Percentiles rank a stretch among this genome's conserved stretches.
phyloP scores from a whole-genome alignment of 2,329 filamentous ascomycete species.

The Fusarium buxicola region DNA sequence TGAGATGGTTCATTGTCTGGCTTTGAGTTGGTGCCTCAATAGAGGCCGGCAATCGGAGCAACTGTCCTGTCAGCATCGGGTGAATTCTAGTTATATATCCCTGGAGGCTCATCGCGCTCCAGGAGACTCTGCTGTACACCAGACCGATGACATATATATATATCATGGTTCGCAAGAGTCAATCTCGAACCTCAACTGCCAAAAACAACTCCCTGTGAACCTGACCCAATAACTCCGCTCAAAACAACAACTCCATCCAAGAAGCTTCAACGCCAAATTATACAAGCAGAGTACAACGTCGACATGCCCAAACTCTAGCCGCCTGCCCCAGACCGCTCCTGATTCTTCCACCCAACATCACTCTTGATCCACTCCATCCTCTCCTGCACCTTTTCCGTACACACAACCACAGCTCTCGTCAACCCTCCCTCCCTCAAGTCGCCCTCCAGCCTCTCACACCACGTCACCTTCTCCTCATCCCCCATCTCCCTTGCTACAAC shows the following conservation, averaged over 20 bases:
- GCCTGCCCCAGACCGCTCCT: constrained; percentile 1
- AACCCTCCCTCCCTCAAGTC: constrained; percentile 41
- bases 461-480: constrained; percentile 49
- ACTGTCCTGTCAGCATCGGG: neutral
- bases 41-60: neutral
- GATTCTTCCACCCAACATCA: constrained; percentile 34
- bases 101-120: too few species aligned
- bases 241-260: neutral
- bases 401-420: constrained; percentile 36
- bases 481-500: constrained; percentile 50
- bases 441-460: constrained; percentile 50
- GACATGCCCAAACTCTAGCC: neutral
- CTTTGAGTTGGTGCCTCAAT: neutral
- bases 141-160: too few species aligned
- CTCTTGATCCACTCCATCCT: constrained; percentile 44
- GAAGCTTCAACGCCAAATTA: neutral
- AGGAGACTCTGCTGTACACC: too few species aligned
- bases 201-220: neutral
- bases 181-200: neutral
- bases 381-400: constrained; percentile 42
- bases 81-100: neutral
- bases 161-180: neutral
- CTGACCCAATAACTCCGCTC: neutral
- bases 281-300: neutral
- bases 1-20: neutral